phyloP scores from a whole-genome alignment of 768 basidiomycete species.

The Podaxis sp. region DNA sequence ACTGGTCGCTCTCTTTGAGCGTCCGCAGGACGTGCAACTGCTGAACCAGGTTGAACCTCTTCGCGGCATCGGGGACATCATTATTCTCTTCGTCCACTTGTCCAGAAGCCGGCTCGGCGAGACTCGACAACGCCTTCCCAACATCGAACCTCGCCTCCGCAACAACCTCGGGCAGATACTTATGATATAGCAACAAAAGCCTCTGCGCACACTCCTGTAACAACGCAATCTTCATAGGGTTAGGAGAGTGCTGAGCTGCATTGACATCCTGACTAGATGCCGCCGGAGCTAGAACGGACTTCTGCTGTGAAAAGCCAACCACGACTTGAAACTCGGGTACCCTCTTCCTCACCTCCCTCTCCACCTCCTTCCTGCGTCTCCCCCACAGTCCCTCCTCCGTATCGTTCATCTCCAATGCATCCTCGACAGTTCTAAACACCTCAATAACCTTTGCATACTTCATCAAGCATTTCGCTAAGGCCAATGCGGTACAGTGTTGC shows the following conservation, averaged over 20 bases:
- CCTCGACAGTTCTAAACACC: constrained; percentile 47
- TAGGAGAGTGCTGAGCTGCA: constrained; percentile 13
- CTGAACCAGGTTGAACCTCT: constrained; percentile 45
- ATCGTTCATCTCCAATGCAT: constrained; percentile 59
- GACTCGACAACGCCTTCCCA: constrained; percentile 67
- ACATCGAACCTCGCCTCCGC: constrained; percentile 85
- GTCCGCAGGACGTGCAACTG: constrained; percentile 79
- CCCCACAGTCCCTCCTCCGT: constrained; percentile 70
- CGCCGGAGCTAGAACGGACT: constrained; percentile 22
- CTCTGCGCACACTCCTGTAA: constrained; percentile 80
- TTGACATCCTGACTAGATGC: constrained; percentile 3
- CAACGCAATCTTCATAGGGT: constrained; percentile 51
- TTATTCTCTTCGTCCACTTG: constrained; percentile 24
- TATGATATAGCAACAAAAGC: constrained; percentile 84
- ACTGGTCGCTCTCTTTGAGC: constrained; percentile 76
- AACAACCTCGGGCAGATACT: constrained; percentile 68
- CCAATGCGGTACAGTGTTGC: constrained; percentile 81
- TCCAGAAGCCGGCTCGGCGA: constrained; percentile 25
- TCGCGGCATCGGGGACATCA: constrained; percentile 19
- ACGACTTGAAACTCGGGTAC: constrained; percentile 88
- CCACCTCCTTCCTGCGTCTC: constrained; percentile 64
- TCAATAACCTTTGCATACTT: constrained; percentile 64
- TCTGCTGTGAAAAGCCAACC: constrained; percentile 76
- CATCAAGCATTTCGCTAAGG: constrained; percentile 69
- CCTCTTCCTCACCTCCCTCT: constrained; percentile 69